Base-by-base conservation (phyloP, 164 flowering plant genomes). In the Sextonia rubra region DNA sequence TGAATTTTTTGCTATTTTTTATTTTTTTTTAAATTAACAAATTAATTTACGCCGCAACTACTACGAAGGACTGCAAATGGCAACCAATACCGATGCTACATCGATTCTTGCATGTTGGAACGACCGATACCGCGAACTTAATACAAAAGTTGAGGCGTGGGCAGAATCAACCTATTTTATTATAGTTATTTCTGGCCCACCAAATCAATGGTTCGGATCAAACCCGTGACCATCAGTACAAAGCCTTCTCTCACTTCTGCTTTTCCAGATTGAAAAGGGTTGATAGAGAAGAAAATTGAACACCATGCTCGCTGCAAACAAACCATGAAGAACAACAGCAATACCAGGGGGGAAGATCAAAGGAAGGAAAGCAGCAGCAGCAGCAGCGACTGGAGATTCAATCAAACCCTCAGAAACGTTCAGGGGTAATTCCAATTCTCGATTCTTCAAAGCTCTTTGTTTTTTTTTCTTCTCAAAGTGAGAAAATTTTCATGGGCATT, bases 361-460 rank as follows among this genome's bases (percentile, higher is more conserved):
- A 80, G 74, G 72, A 77, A 72, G 71, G 82, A 78, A 25, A 74
- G 56, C 70, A 60, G 73, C 73, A 74, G 56, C 70, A 60, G 73
- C 73, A 47, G 76, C 5, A 81, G 48, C 20, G 97, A 91, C 82
- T 89, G 89, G 72, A 82, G 97, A 80, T 88, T 91, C 86, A 89
- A 84, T 30, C 97, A 89, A 70, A 91, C 97, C 75, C 94, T 91
- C 80, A 80, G 88, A 70, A 91, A 85, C 78, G 93, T 89, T 73
- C 97, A 90, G 79, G 94, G 92, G 97, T 90, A 81, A 26, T 73
- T 37, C 44, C 44, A 37, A 37, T 37, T 37, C 44, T 32, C 22
- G 52, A 26, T 3, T 60, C 56, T 44, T 32, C 22, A 37, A 37
- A 37, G 44, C 44, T 37, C 44, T 37, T 7, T 37, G 44, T 37